Evolutionary conservation across 495 filamentous ascomycete genomes (phyloP).

Genomic region (Penicillium desertorum): DNA sequence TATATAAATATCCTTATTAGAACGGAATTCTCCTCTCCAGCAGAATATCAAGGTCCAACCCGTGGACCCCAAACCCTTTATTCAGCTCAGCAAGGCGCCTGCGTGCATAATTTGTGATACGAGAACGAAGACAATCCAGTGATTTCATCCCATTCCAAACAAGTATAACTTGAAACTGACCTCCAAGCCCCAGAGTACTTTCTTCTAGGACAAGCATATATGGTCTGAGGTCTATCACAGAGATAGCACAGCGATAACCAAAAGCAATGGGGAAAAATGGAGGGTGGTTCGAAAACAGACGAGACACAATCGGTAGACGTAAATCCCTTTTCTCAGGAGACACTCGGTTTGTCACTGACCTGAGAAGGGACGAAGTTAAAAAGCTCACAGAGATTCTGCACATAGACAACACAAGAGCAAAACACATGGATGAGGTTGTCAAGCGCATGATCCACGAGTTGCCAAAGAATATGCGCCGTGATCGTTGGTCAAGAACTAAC

Average conservation of each 20-base stretch:
- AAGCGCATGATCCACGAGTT: conserved; percentile 18
- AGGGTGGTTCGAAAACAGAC: background rate
- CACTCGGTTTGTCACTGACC: conserved; percentile 20
- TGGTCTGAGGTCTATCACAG: background rate
- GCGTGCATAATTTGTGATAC: background rate
- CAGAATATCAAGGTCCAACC: background rate
- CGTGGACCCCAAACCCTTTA: background rate
- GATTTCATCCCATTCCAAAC: background rate
- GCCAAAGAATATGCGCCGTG: conserved; percentile 17
- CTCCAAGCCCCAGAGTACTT: background rate
- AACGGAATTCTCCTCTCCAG: background rate
- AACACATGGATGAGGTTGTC: background rate
- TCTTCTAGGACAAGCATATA: background rate
- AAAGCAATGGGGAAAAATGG: conserved; percentile 2
- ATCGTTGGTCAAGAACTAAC: conserved; percentile 1
- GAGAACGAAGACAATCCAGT: background rate
- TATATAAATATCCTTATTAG: background rate
- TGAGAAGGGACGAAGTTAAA: conserved; percentile 24
- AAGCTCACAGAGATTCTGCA: conserved; percentile 28
- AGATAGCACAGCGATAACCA: background rate
- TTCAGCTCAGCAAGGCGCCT: background rate
- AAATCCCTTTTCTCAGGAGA: conserved; percentile 10
- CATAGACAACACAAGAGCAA: conserved; percentile 15
- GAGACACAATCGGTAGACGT: background rate
- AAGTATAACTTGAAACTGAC: background rate